These are phyloP conservation scores for Glycine tomentella DNA, from an alignment of 306 rosid genomes.

Conservation along the genomic window DNA sequence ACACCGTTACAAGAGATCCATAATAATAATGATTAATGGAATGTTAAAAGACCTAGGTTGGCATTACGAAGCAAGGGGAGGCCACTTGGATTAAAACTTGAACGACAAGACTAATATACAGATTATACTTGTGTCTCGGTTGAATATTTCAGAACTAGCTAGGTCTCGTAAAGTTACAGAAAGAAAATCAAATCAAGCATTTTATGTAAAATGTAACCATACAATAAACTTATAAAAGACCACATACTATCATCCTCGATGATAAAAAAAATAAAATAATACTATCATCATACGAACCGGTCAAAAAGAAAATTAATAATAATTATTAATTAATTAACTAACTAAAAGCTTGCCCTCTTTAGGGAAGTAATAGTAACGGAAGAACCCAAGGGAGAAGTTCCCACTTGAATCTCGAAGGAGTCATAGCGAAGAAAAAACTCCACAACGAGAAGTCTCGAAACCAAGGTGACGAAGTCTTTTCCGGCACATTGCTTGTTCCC, in stretches of 20 bases:
- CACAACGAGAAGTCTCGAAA: constrained; percentile 70
- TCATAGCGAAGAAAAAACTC: constrained; percentile 83
- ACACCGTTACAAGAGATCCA: too few relatives aligned
- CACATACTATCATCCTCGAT: too few relatives aligned
- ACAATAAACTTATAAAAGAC: too few relatives aligned
- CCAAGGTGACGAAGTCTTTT: constrained; percentile 71
- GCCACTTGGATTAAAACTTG: too few relatives aligned
- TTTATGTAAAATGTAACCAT: neutral
- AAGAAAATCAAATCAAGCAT: neutral
- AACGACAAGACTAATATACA: too few relatives aligned
- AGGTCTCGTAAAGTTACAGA: too few relatives aligned
- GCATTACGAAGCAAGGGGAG: too few relatives aligned
- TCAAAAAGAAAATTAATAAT: neutral
- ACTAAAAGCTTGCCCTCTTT: constrained; percentile 72
- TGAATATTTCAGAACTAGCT: too few relatives aligned
- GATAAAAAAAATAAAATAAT: too few relatives aligned
- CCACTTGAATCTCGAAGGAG: constrained; percentile 81
- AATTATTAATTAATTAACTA: neutral
- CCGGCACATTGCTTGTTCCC: constrained; percentile 89
- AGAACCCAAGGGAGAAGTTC: constrained; percentile 66
- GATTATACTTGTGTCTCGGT: too few relatives aligned
- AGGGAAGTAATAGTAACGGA: constrained; percentile 77
- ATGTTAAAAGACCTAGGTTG: too few relatives aligned
- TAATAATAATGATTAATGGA: too few relatives aligned
- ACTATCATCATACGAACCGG: neutral